Base-by-base conservation (phyloP, 768 basidiomycete species). In the Leccinum aurantiacum region DNA sequence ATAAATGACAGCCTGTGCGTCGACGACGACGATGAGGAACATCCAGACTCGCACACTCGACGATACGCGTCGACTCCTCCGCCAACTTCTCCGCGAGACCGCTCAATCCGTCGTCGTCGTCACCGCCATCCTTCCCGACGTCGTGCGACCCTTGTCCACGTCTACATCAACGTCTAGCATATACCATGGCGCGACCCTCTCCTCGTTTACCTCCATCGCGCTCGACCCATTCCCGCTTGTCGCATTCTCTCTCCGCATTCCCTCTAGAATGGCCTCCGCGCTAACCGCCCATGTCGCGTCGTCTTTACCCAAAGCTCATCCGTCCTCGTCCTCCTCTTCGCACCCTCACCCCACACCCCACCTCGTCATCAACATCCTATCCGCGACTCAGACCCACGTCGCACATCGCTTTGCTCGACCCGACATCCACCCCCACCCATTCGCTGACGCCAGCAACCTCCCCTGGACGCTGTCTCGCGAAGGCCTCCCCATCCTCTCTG, bases 181-280 rank as follows among this genome's bases (percentile, higher is more conserved):
- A 10, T 93, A 83, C 67, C 95, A 97, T 73, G 95, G 95, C 64
- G 93, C 94, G 22, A 98, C 95, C 1, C 80, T 98, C 33, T 95
- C 95, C 9, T 96, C 94, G 1, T 94, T 98, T 71, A 86, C 93
- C 22, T 94, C 93, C 29, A 86, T 98, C 68, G 86, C 95, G 2
- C 85, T 98, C 80, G 85, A 93, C 64, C 95, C 95, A 2, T 78
- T 86, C 64, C 93, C 95, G 0, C 83, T 97, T 58, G 83, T 98
- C 67, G 83, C 93, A 0, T 98, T 98, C 72, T 89, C 94, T 17
- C 81, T 98, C 19, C 89, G 93, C 35, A 80, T 93, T n/a, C 95
- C 95, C 5, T 96, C 94, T 1, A 82, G 93, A 4, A 91, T 96
- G 85, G 93, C 93, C 1, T 75, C 79, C 3, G 76, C 84, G 1